Evolutionary conservation across 2,329 filamentous ascomycete genomes (phyloP), one percentile per base, ranked within the genome.

Genomic region (Claviceps arundinis): DNA sequence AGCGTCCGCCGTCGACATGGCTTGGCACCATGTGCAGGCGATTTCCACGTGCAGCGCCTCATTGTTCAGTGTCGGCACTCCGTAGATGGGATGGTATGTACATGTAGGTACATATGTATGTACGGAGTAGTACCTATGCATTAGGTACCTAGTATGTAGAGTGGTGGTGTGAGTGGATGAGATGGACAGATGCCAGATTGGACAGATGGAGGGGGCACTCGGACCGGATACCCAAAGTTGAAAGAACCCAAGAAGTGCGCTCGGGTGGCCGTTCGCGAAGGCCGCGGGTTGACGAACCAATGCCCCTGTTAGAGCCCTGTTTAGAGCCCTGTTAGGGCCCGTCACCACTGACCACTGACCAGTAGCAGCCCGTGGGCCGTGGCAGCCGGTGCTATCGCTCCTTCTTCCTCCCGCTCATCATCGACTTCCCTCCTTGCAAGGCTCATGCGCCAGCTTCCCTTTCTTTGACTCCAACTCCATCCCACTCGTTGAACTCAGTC

Each of bases 341-440:
- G 17, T 11, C 41, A 19, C 17, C 41, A 17, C n/a, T 17, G 38
- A 14, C 37, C 9, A n/a, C 6, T n/a, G 14, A 1, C 38, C 16
- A n/a, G 14, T n/a, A 7, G 38, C 9, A n/a, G 38, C 7, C 6
- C 14, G 8, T 30, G 26, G 5, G 37, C 13, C 16, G 9, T 40
- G 13, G 13, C 8, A n/a, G 38, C 38, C 14, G 38, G 14, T n/a
- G n/a, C 40, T n/a, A 4, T n/a, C 14, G 5, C 42, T 46, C 19
- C 50, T 51, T 34, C 22, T 37, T 37, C 34, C 44, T 54, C 44
- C 44, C 52, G 47, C 52, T 54, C 48, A 38, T 51, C 52, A 51
- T 54, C 44, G 44, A 47, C 45, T 43, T 47, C 16, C 37, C 30
- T 37, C 24, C 17, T 50, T 50, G 50, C 52, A 51, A 30, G 44